Percentiles rank a stretch among this genome's conserved stretches.
phyloP scores from a whole-genome alignment of 805 yeast species.

The Trichomonascus vanleenenianus region DNA sequence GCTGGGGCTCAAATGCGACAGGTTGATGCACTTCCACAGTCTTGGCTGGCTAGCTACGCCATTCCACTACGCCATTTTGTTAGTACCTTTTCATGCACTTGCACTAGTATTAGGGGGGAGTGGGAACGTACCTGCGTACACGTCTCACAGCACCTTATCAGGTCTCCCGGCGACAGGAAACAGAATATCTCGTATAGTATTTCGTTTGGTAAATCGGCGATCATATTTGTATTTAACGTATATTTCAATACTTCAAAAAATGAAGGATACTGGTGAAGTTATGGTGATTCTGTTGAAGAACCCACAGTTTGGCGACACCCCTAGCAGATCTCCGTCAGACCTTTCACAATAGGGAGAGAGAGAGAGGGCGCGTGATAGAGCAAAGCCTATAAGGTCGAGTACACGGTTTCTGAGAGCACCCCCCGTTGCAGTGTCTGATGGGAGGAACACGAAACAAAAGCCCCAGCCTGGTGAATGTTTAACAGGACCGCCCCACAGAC shows the following conservation, averaged over 20 bases:
- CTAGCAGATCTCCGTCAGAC: no score
- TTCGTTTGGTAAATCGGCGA: constrained; percentile 9
- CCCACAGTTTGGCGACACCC: no score
- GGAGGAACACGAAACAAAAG: no score
- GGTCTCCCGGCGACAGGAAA: constrained; percentile 9
- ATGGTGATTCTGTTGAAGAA: neutral
- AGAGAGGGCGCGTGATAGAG: no score
- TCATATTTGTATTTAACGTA: neutral
- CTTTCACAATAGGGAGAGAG: no score
- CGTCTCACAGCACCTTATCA: constrained; percentile 5
- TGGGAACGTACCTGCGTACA: neutral
- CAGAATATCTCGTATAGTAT: constrained; percentile 10
- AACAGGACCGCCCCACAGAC: no score
- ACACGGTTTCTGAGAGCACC: no score
- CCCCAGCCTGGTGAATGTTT: no score
- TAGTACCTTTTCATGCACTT: neutral
- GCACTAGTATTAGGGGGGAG: neutral
- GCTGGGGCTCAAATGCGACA: constrained; percentile 2
- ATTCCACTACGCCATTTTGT: constrained; percentile 6
- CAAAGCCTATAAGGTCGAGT: no score
- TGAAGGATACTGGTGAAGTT: neutral
- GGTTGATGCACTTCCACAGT: constrained; percentile 8
- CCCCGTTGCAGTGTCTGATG: no score
- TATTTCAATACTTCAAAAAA: neutral
- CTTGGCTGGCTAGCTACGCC: constrained; percentile 5